Evolutionary conservation across 75 land plant species (phyloP).

Genomic region (Selaginella moellendorffii): DNA sequence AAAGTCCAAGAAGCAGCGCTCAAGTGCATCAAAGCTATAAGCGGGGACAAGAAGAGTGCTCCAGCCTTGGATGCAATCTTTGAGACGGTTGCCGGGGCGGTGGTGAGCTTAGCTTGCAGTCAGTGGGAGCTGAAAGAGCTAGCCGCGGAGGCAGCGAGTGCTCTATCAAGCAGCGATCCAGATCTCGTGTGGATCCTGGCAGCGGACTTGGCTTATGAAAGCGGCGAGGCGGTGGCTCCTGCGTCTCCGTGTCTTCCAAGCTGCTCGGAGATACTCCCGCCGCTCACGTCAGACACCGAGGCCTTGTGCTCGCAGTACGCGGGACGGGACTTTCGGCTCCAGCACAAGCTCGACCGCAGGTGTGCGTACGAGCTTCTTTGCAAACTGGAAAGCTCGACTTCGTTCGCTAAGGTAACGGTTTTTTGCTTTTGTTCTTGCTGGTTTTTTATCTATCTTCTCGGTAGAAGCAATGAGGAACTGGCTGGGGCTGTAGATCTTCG

Average conservation of each 20-base stretch:
- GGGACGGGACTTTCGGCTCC: constrained; percentile 7
- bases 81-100: constrained; percentile 17
- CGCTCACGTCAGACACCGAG: constrained; percentile 10
- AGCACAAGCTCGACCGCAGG: neutral
- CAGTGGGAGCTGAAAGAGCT: constrained; percentile 6
- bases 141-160: constrained; percentile 19
- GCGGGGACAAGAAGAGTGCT: constrained; percentile 15
- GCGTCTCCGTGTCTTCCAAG: constrained; percentile 17
- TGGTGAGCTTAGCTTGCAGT: constrained; percentile 25
- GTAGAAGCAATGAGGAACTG: no score
- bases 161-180: constrained; percentile 20
- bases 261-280: constrained; percentile 20
- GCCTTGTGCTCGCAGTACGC: constrained; percentile 22
- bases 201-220: constrained; percentile 27
- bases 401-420: no score
- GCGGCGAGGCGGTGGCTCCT: constrained; percentile 3
- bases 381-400: neutral
- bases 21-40: constrained; percentile 18
- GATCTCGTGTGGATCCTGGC: constrained; percentile 29
- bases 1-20: constrained; percentile 29
- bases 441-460: no score
- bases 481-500: no score
- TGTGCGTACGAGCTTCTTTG: neutral
- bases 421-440: no score
- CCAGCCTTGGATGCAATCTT: constrained; percentile 17